Evolutionary conservation across 176 grass and related monocot species (phyloP).

Genomic region (barley (Hordeum vulgare)): MorexV3_pseudomolecules_assembly NC_058521.1:541245656-541246155

Average conservation of each 20-base stretch:
- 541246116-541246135: conserved; percentile 41
- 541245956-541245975: conserved; percentile 58
- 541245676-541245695: conserved; percentile 28
- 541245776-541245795: conserved; percentile 29
- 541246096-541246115: conserved; percentile 58
- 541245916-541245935: conserved; percentile 47
- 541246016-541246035: conserved; percentile 28
- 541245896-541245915: conserved; percentile 28
- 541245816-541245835: conserved; percentile 33
- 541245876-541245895: conserved; percentile 35
- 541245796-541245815: conserved; percentile 28
- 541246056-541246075: conserved; percentile 42
- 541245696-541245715: conserved; percentile 71
- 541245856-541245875: conserved; percentile 47
- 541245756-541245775: conserved; percentile 30
- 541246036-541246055: conserved; percentile 52
- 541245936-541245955: conserved; percentile 72
- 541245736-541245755: conserved; percentile 47
- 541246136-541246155: conserved; percentile 38
- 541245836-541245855: conserved; percentile 48
- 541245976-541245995: conserved; percentile 50
- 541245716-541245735: conserved; percentile 75
- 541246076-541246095: conserved; percentile 58
- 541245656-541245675: conserved; percentile 50
- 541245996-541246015: conserved; percentile 46